Evolutionary conservation across 1,284 basidiomycete genomes (phyloP).

Genomic region (Pyrrhoderma noxium): DNA sequence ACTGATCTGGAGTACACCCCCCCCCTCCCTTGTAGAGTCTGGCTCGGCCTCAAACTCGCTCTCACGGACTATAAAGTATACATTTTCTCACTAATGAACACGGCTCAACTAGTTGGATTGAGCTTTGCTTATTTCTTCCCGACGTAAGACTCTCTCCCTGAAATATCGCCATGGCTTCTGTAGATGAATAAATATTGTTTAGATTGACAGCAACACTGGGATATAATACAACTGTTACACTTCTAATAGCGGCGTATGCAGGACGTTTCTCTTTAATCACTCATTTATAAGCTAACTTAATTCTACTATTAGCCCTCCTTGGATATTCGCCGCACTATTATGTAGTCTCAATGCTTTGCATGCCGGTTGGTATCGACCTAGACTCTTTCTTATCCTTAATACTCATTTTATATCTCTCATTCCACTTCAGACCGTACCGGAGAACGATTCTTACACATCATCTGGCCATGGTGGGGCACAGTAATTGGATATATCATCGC

Average conservation of each 20-base stretch:
- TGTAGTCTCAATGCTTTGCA: slow-evolving; percentile 60
- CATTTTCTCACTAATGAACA: slow-evolving; percentile 25
- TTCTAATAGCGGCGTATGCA: slow-evolving; percentile 32
- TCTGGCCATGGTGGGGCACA: slow-evolving; percentile 51
- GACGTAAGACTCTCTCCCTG: slow-evolving; percentile 18
- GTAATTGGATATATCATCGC: slow-evolving; percentile 59
- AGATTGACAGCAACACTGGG: slow-evolving; percentile 32
- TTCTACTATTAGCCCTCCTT: slow-evolving; percentile 46
- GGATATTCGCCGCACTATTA: slow-evolving; percentile 49
- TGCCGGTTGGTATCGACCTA: slow-evolving; percentile 40
- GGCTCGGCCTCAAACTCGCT: slow-evolving; percentile 23
- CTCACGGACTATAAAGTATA: slow-evolving; percentile 31
- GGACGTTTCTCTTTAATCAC: neutral
- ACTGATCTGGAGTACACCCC: neutral
- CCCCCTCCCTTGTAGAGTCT: slow-evolving; percentile 13
- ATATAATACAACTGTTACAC: slow-evolving; percentile 28
- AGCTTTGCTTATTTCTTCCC: slow-evolving; percentile 35
- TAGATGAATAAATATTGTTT: neutral
- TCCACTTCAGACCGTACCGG: slow-evolving; percentile 42
- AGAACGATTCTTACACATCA: slow-evolving; percentile 64
- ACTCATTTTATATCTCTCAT: neutral
- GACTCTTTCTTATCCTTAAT: slow-evolving; percentile 10
- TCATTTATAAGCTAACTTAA: neutral
- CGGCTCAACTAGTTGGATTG: slow-evolving; percentile 25
- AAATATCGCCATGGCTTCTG: slow-evolving; percentile 13